phyloP scores from a whole-genome alignment of 1,284 basidiomycete genomes.

The Leucoagaricus sp. region DNA sequence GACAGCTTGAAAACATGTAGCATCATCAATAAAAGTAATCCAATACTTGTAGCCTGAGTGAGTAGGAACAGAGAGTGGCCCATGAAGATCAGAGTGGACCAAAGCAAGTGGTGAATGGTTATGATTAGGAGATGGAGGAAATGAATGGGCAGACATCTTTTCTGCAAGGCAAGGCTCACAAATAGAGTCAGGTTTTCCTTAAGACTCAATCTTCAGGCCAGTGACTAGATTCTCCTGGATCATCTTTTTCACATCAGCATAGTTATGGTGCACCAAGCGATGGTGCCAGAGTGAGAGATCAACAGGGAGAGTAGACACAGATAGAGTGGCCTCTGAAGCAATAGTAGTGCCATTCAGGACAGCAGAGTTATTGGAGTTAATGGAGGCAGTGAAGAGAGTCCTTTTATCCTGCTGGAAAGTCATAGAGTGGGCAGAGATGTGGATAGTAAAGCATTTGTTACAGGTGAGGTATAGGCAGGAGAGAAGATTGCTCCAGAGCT shows the following conservation, averaged over 20 bases:
- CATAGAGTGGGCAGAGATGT: background rate
- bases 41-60: no score
- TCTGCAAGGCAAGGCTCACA: conserved; percentile 31
- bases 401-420: background rate
- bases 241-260: conserved; percentile 18
- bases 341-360: conserved; percentile 5
- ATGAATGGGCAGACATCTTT: conserved; percentile 22
- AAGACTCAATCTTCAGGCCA: background rate
- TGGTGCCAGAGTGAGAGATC: conserved; percentile 5
- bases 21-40: conserved; percentile 9
- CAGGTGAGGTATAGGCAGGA: conserved; percentile 2
- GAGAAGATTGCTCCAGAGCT: background rate
- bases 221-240: conserved; percentile 13
- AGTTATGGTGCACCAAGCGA: conserved; percentile 14
- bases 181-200: conserved; percentile 17
- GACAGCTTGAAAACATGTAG: background rate
- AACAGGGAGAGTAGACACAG: conserved; percentile 2
- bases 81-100: conserved; percentile 11
- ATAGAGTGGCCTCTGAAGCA: background rate
- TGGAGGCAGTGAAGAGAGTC: background rate
- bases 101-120: conserved; percentile 21
- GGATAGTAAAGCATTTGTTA: background rate
- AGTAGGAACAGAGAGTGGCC: background rate
- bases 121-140: conserved; percentile 17
- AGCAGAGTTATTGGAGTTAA: conserved; percentile 9